Evolutionary conservation across 106 monocot species (phyloP).

Genomic region (Amphibolis antarctica): DNA sequence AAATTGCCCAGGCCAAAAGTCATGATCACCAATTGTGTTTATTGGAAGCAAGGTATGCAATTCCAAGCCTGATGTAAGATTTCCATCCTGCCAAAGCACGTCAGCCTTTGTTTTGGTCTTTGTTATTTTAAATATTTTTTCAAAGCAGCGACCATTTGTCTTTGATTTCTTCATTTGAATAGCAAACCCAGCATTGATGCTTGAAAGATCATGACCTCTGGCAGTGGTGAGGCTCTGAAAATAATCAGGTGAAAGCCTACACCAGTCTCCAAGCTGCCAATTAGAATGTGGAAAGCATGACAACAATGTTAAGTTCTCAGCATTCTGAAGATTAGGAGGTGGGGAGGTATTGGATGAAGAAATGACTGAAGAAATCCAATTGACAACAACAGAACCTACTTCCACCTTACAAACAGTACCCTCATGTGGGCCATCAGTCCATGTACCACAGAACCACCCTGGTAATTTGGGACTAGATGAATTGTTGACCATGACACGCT

Average conservation of each 20-base stretch:
- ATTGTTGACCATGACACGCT: conserved; percentile 46
- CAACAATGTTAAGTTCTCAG: conserved; percentile 49
- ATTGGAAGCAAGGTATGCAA: conserved; percentile 42
- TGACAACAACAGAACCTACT: conserved; percentile 52
- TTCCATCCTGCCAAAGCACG: conserved; percentile 84
- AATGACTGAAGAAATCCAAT: conserved; percentile 68
- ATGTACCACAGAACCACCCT: conserved; percentile 71
- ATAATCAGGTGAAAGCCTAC: conserved; percentile 44
- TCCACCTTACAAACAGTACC: conserved; percentile 57
- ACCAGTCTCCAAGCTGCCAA: conserved; percentile 96
- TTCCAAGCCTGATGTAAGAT: conserved; percentile 38
- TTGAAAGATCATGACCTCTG: conserved; percentile 1
- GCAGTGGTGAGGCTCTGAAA: conserved; percentile 2
- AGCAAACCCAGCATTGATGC: conserved; percentile 2
- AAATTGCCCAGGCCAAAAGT: conserved; percentile 84
- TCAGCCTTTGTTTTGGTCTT: conserved; percentile 62
- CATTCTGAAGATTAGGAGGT: conserved; percentile 41
- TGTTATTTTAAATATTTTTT: conserved; percentile 38
- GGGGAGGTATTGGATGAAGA: conserved; percentile 7
- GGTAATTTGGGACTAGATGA: conserved; percentile 28
- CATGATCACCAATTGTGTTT: conserved; percentile 71
- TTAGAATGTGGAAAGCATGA: conserved; percentile 57
- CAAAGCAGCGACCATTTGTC: conserved; percentile 7
- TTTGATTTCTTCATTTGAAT: conserved; percentile 20
- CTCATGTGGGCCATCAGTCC: conserved; percentile 33